A percentile compares a stretch with the other conserved stretches of the same genome.
Evolutionary conservation across 2,329 filamentous ascomycete species (phyloP).

Genomic region (Arthrobotrys musiformis): DNA sequence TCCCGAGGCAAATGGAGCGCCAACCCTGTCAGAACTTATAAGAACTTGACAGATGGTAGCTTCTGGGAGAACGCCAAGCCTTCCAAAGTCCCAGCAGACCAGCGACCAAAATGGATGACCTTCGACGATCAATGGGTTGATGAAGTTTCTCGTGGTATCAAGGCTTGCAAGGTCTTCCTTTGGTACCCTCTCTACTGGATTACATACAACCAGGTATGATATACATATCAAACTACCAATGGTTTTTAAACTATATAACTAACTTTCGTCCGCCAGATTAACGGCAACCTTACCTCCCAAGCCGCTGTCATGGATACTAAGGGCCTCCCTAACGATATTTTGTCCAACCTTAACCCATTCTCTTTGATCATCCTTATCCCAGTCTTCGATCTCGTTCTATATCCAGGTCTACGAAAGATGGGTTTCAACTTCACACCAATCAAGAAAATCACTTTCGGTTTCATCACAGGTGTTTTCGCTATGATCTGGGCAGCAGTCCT

Average conservation of each 20-base stretch:
- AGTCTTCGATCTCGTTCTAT: slow-evolving; percentile 75
- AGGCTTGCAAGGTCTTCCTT: slow-evolving; percentile 59
- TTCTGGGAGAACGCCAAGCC: slow-evolving; percentile 78
- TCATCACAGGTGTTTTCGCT: slow-evolving; percentile 72
- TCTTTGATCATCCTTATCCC: slow-evolving; percentile 80
- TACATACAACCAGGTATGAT: slow-evolving; percentile 71
- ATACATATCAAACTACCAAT: neutral
- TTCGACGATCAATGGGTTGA: slow-evolving; percentile 58
- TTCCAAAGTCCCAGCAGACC: slow-evolving; percentile 68
- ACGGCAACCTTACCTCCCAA: slow-evolving; percentile 69
- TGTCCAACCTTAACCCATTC: slow-evolving; percentile 80
- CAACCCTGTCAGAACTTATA: slow-evolving; percentile 71
- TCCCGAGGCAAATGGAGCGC: slow-evolving; percentile 73
- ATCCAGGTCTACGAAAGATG: slow-evolving; percentile 73
- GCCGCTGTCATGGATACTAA: slow-evolving; percentile 72
- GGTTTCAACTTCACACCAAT: slow-evolving; percentile 77
- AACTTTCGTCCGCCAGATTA: slow-evolving; percentile 71
- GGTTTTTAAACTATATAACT: slow-evolving; percentile 61
- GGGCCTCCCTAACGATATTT: slow-evolving; percentile 80
- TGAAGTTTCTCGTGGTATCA: slow-evolving; percentile 57
- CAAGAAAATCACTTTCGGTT: slow-evolving; percentile 78
- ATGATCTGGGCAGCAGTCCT: slow-evolving; percentile 70
- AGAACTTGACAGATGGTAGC: slow-evolving; percentile 68
- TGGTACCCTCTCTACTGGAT: slow-evolving; percentile 63
- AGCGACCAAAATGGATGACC: slow-evolving; percentile 70